Percentiles rank a stretch among this genome's conserved stretches.
Evolutionary conservation across 371 early-diverging fungal species (phyloP).

Genomic region (Mortierella sp.): DNA sequence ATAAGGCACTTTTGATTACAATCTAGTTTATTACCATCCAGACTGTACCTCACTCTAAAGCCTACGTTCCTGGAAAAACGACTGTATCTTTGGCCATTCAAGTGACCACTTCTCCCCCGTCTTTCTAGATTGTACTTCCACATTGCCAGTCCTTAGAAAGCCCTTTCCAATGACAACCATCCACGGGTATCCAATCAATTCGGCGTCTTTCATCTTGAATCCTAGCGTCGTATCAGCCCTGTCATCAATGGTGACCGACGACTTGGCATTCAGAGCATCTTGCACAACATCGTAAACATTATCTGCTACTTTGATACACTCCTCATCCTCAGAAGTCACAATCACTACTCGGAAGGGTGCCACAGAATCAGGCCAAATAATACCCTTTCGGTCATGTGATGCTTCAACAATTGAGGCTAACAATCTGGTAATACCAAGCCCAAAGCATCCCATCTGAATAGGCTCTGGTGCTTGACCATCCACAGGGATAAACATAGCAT

Average conservation of each 20-base stretch:
- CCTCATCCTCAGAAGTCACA: slow-evolving; percentile 61
- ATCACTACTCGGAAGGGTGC: slow-evolving; percentile 83
- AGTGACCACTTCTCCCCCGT: slow-evolving; percentile 58
- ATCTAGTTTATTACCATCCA: background rate
- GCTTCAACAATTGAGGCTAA: slow-evolving; percentile 85
- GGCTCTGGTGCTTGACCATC: slow-evolving; percentile 50
- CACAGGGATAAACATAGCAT: slow-evolving; percentile 66
- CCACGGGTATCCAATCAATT: slow-evolving; percentile 80
- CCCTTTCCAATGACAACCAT: slow-evolving; percentile 76
- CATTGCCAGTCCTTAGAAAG: slow-evolving; percentile 60
- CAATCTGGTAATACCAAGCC: slow-evolving; percentile 87
- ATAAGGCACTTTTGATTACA: background rate
- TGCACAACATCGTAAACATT: slow-evolving; percentile 62
- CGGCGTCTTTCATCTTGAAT: slow-evolving; percentile 80
- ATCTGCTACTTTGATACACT: slow-evolving; percentile 58
- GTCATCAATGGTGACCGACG: slow-evolving; percentile 72
- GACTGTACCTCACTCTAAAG: background rate
- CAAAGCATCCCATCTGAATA: slow-evolving; percentile 94
- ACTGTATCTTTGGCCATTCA: slow-evolving; percentile 31
- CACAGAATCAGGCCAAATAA: slow-evolving; percentile 81
- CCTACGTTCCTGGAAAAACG: slow-evolving; percentile 33
- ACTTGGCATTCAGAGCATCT: slow-evolving; percentile 37
- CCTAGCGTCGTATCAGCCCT: slow-evolving; percentile 70
- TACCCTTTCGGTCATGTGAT: slow-evolving; percentile 72
- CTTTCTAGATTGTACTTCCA: slow-evolving; percentile 74